Evolutionary conservation across 352 stramenopile genomes (phyloP), one percentile per base, ranked within the genome.

Genomic region (Phytopythium delawarense): DNA sequence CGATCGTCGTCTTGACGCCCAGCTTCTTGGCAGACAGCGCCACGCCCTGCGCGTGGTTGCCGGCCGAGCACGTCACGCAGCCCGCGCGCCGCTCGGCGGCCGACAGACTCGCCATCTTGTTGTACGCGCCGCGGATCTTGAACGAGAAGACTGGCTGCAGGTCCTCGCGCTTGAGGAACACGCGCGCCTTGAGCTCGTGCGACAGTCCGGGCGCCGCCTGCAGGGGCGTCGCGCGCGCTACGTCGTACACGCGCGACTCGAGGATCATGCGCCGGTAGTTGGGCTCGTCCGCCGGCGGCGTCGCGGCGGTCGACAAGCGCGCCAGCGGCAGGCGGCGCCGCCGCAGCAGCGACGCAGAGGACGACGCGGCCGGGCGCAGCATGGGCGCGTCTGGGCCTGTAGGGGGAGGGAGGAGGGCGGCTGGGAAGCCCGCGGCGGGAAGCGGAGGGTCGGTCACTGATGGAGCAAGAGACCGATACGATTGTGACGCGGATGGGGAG

Each of bases 1-100:
- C 96, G 74, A 99, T 98, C n/a, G 97, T 92, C 11, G 96, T 96
- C 16, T 82, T 79, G 39, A 98, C 88, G n/a, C 86, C 83, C 7
- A 99, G 84, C 66, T 86, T 94, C 32, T 77, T 75, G 12, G 97
- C 95, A 12, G 95, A 98, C 12, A 99, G 76, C 16, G 97, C 97
- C 18, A 99, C 97, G 58, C 97, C 97, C 66, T 99, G 97, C 0
- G 97, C 97, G 78, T 99, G 97, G 79, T 99, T 99, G 16, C 97
- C 97, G 0, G 88, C 88, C 40, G 85, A 93, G 55, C 85, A 93
- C 32, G 81, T 87, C 12, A 95, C 84, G 40, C 91, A 88, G 9
- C 96, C 96, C 0, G 72, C 70, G 1, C 69, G 66, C 44, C 96
- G 87, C 62, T 97, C 75, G 25, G 78, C 72, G 18, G 63, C 57